A percentile compares a stretch with the other conserved stretches of the same genome.
Conservation (phyloP, 2,329 filamentous ascomycete species). For the Cryphonectria parasitica region DNA sequence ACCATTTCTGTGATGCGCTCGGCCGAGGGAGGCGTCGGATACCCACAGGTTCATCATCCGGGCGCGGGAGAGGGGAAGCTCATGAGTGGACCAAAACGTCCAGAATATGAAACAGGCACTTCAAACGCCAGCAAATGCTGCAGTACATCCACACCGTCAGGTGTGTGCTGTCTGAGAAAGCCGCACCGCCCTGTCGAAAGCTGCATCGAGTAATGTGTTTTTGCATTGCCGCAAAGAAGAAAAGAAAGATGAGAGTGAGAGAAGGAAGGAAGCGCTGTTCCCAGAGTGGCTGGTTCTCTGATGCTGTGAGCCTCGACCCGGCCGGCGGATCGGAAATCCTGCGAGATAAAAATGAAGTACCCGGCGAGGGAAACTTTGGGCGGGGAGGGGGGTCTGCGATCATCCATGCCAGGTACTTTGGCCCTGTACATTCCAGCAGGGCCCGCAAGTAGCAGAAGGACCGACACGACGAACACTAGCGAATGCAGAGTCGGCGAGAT, state of each 20-base stretch:
- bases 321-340: neutral
- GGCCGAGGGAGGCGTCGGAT: slow-evolving; percentile 22
- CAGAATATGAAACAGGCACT: slow-evolving; percentile 14
- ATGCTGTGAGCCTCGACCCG: slow-evolving; percentile 10
- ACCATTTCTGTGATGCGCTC: slow-evolving; percentile 16
- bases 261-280: neutral
- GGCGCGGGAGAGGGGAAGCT: neutral
- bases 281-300: neutral
- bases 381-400: neutral
- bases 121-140: slow-evolving; percentile 17
- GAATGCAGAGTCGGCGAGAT: slow-evolving; percentile 18
- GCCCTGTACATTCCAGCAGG: neutral
- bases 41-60: slow-evolving; percentile 12
- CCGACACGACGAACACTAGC: slow-evolving; percentile 9
- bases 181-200: slow-evolving; percentile 8
- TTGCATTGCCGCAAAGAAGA: neutral
- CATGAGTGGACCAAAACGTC: neutral
- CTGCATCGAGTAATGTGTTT: neutral
- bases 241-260: neutral
- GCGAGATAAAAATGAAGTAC: slow-evolving; percentile 2
- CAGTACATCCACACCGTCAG: slow-evolving; percentile 23
- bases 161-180: neutral
- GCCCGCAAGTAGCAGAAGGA: neutral
- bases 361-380: neutral
- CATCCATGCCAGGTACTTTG: slow-evolving; percentile 4